phyloP scores from a whole-genome alignment of 345 rosid species.

The Lumnitzera littorea region DNA sequence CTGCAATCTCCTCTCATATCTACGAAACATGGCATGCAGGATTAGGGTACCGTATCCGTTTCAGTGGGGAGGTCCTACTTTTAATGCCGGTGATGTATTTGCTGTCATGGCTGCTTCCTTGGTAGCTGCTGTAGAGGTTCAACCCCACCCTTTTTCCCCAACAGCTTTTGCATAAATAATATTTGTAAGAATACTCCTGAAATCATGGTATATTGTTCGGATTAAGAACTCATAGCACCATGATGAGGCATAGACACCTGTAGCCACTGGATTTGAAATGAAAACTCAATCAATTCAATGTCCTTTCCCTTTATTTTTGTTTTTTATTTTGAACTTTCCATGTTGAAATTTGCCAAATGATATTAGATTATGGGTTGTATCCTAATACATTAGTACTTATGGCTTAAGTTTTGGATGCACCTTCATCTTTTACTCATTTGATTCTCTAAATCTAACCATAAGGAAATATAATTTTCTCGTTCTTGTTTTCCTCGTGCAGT shows the following conservation, averaged over 20 bases:
- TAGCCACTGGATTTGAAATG: neutral
- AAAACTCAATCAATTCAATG: neutral
- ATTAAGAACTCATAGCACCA: neutral
- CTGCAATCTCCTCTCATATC: neutral
- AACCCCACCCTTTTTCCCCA: conserved; percentile 1
- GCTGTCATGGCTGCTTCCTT: conserved; percentile 70
- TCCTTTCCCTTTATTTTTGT: neutral
- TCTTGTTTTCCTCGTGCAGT: conserved; percentile 31
- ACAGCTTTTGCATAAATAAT: neutral
- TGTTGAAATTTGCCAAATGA: too few relatives aligned
- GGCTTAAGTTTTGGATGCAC: too few relatives aligned
- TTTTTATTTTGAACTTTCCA: too few relatives aligned
- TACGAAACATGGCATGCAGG: conserved; percentile 27
- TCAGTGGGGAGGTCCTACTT: conserved; percentile 74
- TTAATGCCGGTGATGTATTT: conserved; percentile 51
- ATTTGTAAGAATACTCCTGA: neutral
- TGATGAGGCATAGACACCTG: neutral
- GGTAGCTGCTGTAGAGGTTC: conserved; percentile 75
- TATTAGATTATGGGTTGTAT: too few relatives aligned
- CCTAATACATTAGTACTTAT: too few relatives aligned
- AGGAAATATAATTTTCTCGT: neutral
- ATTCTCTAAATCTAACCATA: too few relatives aligned
- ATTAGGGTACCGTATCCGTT: conserved; percentile 79
- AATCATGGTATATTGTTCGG: neutral
- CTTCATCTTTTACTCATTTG: too few relatives aligned